Percentiles rank a stretch among this genome's conserved stretches.
These are phyloP conservation scores for Arabidopsis suecica DNA, from an alignment of 345 rosid species.

Conservation along the genomic window DNA sequence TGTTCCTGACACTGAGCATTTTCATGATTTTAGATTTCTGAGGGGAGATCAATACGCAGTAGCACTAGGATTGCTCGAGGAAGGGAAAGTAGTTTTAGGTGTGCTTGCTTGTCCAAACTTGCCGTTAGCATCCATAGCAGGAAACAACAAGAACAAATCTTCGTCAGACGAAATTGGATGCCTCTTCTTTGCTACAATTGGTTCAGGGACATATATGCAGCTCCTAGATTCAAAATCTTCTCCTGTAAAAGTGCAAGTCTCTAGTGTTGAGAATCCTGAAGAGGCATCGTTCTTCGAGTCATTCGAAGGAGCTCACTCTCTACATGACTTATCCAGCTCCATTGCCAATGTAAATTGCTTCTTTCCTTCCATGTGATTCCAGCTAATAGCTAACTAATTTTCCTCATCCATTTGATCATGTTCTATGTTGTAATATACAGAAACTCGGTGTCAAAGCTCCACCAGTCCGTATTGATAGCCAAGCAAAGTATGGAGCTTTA, in stretches of 20 bases:
- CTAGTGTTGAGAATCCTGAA: slow-evolving; percentile 70
- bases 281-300: slow-evolving; percentile 95
- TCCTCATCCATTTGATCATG: neutral
- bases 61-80: slow-evolving; percentile 85
- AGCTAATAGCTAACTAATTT: neutral
- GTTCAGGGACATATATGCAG: slow-evolving; percentile 87
- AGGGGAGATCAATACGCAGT: slow-evolving; percentile 96
- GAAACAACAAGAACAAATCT: slow-evolving; percentile 39
- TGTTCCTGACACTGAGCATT: slow-evolving; percentile 12
- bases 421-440: slow-evolving; percentile 48
- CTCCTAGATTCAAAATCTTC: slow-evolving; percentile 59
- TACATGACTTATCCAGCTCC: slow-evolving; percentile 70
- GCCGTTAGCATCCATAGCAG: slow-evolving; percentile 63
- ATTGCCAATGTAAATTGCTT: slow-evolving; percentile 61
- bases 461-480: slow-evolving; percentile 94
- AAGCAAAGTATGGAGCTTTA: slow-evolving; percentile 90
- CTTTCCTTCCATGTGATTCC: slow-evolving; percentile 15
- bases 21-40: slow-evolving; percentile 59
- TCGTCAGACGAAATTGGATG: slow-evolving; percentile 61
- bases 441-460: slow-evolving; percentile 95
- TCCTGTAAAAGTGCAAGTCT: slow-evolving; percentile 75
- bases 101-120: slow-evolving; percentile 96
- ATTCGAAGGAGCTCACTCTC: slow-evolving; percentile 85
- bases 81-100: slow-evolving; percentile 93
- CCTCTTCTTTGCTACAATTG: slow-evolving; percentile 78